Evolutionary conservation across 495 filamentous ascomycete genomes (phyloP).

Genomic region (Podospora bellae-mahoneyi): DNA sequence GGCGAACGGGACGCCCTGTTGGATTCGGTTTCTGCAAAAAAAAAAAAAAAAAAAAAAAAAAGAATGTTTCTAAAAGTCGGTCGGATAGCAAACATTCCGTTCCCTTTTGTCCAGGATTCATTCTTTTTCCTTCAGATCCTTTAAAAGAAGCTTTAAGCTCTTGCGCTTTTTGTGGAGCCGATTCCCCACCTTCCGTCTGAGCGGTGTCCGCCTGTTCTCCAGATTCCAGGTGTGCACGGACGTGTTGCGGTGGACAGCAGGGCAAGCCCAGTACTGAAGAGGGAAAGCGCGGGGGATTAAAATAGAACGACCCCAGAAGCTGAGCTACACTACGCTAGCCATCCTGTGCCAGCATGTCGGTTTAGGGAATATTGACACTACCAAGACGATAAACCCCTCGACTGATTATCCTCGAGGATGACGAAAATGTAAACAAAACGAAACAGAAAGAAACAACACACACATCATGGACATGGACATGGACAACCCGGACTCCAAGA

Average conservation of each 20-base stretch:
- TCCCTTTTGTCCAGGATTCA: background rate
- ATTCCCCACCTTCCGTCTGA: background rate
- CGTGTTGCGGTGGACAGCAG: background rate
- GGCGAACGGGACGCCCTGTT: background rate
- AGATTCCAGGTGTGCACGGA: constrained; percentile 10
- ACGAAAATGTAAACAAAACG: constrained; percentile 17
- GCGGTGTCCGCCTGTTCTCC: background rate
- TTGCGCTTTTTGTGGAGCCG: background rate
- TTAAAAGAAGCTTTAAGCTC: constrained; percentile 6
- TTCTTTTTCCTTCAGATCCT: background rate
- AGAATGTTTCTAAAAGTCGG: constrained; percentile 1
- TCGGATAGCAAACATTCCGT: constrained; percentile 3
- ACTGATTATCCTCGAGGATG: background rate
- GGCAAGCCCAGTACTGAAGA: background rate
- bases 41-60: background rate
- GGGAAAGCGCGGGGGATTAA: constrained; percentile 9
- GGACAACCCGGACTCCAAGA: constrained; percentile 18
- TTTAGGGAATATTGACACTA: background rate
- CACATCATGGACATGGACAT: constrained; percentile 15
- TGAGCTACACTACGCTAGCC: background rate
- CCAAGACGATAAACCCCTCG: background rate
- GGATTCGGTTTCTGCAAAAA: no score
- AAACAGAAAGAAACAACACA: background rate
- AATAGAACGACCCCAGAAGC: constrained; percentile 1
- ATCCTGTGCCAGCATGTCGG: background rate